A percentile compares a stretch with the other conserved stretches of the same genome.
These are phyloP conservation scores for Fusarium hainanense DNA, from an alignment of 2,329 filamentous ascomycete genomes.

Conservation along the genomic window DNA sequence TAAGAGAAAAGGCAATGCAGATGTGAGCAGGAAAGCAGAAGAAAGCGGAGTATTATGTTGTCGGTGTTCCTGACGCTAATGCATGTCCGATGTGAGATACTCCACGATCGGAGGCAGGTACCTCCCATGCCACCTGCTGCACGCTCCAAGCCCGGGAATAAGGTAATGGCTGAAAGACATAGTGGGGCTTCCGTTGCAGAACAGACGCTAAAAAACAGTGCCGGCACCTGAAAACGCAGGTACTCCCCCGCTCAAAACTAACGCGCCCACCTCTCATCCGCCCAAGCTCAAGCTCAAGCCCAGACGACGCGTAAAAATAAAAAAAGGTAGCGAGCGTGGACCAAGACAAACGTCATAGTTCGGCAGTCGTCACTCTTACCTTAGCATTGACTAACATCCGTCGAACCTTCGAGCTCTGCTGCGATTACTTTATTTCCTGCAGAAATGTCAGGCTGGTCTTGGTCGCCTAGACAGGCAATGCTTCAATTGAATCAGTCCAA, in stretches of 20 bases:
- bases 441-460: constrained; percentile 33
- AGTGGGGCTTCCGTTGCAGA: not conserved
- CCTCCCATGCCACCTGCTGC: not conserved
- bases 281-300: not conserved
- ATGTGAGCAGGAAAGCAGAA: not conserved
- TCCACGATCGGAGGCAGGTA: not conserved
- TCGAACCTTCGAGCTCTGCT: not conserved
- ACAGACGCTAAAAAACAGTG: constrained; percentile 19
- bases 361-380: constrained; percentile 11
- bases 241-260: constrained; percentile 10
- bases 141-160: not conserved
- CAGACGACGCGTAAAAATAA: constrained; percentile 1
- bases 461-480: constrained; percentile 36
- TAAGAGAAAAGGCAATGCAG: no score
- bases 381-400: not conserved
- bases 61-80: not conserved
- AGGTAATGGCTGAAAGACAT: not conserved
- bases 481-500: constrained; percentile 19
- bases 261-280: not conserved
- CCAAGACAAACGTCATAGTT: constrained; percentile 23
- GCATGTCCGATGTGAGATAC: not conserved
- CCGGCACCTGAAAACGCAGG: constrained; percentile 16
- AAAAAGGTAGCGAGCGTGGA: constrained; percentile 1
- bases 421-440: not conserved
- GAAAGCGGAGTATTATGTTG: not conserved